phyloP scores from a whole-genome alignment of 2,329 filamentous ascomycete genomes.

The Penicillium occitanis region DNA sequence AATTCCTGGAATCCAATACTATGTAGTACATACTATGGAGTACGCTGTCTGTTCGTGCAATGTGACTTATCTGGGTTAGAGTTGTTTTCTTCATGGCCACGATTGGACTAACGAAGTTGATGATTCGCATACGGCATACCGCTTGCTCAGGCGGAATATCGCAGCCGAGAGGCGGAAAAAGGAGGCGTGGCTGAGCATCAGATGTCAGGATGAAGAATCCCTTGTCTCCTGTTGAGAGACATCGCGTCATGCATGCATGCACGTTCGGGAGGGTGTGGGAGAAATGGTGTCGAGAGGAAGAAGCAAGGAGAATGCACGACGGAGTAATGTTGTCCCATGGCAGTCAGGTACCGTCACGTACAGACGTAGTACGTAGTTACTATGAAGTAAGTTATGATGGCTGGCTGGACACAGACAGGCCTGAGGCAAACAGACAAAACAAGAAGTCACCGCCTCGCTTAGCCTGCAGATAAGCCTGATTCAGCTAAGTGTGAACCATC shows the following conservation, averaged over 20 bases:
- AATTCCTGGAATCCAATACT: not conserved
- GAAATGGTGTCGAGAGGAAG: not conserved
- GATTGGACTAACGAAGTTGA: not conserved
- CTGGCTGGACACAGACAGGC: slow-evolving; percentile 9
- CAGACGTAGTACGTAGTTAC: too few species aligned
- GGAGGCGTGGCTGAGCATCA: slow-evolving; percentile 7
- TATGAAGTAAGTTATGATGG: not conserved
- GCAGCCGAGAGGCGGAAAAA: not conserved
- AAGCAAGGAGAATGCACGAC: not conserved
- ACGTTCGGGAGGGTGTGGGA: slow-evolving; percentile 3
- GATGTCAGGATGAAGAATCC: not conserved
- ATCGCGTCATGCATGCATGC: slow-evolving; percentile 1
- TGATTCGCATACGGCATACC: not conserved
- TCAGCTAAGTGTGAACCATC: not conserved
- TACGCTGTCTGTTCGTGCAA: slow-evolving; percentile 7
- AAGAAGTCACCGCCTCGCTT: not conserved
- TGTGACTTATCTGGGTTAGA: slow-evolving; percentile 14
- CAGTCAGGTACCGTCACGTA: slow-evolving; percentile 1
- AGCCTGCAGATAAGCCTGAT: slow-evolving; percentile 7
- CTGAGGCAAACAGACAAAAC: not conserved
- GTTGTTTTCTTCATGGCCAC: not conserved
- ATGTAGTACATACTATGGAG: too few species aligned
- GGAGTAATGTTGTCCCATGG: slow-evolving; percentile 16
- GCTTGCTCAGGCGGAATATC: not conserved
- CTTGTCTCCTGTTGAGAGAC: not conserved